Conservation (phyloP, 2,329 filamentous ascomycete species). For the Fusarium poae region DNA sequence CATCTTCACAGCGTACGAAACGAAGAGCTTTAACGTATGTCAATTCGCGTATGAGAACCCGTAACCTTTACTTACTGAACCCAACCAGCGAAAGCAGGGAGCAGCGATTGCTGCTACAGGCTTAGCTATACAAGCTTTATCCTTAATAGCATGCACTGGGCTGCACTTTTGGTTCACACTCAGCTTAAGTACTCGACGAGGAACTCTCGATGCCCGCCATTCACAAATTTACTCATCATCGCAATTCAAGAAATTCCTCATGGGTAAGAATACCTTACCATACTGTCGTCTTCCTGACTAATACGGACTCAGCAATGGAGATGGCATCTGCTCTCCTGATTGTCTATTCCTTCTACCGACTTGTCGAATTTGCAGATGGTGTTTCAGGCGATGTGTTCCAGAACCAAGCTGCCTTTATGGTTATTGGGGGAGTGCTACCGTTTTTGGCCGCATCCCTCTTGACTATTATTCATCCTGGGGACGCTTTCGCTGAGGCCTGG, state of each 20-base stretch:
- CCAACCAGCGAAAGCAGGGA: slow-evolving; percentile 51
- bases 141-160: slow-evolving; percentile 56
- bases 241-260: slow-evolving; percentile 59
- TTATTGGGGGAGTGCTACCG: slow-evolving; percentile 58
- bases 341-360: slow-evolving; percentile 57
- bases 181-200: slow-evolving; percentile 54
- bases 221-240: slow-evolving; percentile 57
- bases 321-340: slow-evolving; percentile 55
- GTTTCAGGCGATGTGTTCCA: slow-evolving; percentile 54
- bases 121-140: slow-evolving; percentile 59
- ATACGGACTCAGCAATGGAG: slow-evolving; percentile 53
- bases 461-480: slow-evolving; percentile 55
- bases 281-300: slow-evolving; percentile 5
- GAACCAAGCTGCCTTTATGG: slow-evolving; percentile 55
- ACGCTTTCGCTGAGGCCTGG: slow-evolving; percentile 58
- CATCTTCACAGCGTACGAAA: slow-evolving; percentile 55
- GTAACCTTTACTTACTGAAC: slow-evolving; percentile 28
- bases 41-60: background rate
- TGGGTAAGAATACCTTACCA: slow-evolving; percentile 54
- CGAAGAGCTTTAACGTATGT: slow-evolving; percentile 55
- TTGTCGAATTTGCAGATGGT: slow-evolving; percentile 57
- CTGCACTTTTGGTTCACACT: slow-evolving; percentile 59
- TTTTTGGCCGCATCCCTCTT: slow-evolving; percentile 55
- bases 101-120: slow-evolving; percentile 59
- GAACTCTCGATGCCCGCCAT: slow-evolving; percentile 56